These are phyloP conservation scores for Torulaspora indica DNA, from an alignment of 805 yeast genomes.

Conservation along the genomic window DNA sequence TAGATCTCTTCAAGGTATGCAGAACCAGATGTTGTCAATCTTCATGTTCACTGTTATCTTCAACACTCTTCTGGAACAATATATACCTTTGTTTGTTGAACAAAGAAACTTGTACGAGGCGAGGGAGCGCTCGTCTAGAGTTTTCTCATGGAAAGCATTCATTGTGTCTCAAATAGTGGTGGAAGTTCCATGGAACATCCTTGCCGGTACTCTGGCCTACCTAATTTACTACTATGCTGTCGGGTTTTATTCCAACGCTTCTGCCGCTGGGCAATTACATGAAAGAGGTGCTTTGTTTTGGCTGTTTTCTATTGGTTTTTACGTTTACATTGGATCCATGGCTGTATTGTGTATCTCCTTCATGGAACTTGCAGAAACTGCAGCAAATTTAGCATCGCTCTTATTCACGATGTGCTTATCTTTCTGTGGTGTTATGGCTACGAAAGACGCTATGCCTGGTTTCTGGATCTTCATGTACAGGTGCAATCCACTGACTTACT, in stretches of 20 bases:
- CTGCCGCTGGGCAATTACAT: constrained; percentile 43
- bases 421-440: constrained; percentile 74
- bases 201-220: constrained; percentile 59
- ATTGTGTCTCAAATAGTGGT: constrained; percentile 56
- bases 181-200: constrained; percentile 61
- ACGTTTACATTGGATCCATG: constrained; percentile 51
- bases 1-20: constrained; percentile 61
- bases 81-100: constrained; percentile 54
- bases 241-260: constrained; percentile 59
- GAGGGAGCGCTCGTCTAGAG: constrained; percentile 68
- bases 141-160: constrained; percentile 63
- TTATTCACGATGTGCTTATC: constrained; percentile 58
- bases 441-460: constrained; percentile 55
- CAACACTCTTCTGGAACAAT: constrained; percentile 56
- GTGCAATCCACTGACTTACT: constrained; percentile 63
- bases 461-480: constrained; percentile 81
- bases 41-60: constrained; percentile 62
- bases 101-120: constrained; percentile 68
- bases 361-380: constrained; percentile 54
- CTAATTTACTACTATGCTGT: constrained; percentile 69
- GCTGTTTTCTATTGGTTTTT: constrained; percentile 45
- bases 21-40: constrained; percentile 74
- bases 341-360: constrained; percentile 59
- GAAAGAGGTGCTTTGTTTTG: constrained; percentile 58
- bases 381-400: constrained; percentile 55